These are phyloP conservation scores for Xylaria sp. DNA, from an alignment of 2,329 filamentous ascomycete species.

Conservation along the genomic window DNA sequence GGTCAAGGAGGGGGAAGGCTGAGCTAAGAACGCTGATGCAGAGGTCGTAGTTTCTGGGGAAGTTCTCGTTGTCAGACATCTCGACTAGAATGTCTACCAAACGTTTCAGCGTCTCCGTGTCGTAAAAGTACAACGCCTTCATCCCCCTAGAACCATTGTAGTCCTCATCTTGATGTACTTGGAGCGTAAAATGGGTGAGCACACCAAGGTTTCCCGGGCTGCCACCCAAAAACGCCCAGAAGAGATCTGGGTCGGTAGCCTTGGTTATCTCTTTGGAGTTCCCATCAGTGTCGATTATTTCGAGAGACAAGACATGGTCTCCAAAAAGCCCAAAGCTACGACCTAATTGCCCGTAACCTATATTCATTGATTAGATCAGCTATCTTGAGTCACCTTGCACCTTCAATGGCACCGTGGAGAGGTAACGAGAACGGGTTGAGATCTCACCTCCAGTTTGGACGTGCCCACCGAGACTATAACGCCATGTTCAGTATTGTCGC, in stretches of 20 bases:
- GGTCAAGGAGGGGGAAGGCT: conserved; percentile 44
- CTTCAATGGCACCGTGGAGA: neutral
- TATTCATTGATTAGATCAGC: conserved; percentile 4
- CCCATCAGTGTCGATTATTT: conserved; percentile 55
- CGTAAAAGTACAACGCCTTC: conserved; percentile 51
- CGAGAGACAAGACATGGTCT: conserved; percentile 56
- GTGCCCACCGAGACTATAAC: conserved; percentile 48
- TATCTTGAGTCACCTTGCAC: neutral
- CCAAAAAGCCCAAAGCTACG: conserved; percentile 59
- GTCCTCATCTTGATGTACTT: conserved; percentile 47
- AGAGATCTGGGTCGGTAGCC: conserved; percentile 59
- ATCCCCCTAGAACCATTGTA: conserved; percentile 49
- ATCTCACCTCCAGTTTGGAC: conserved; percentile 51
- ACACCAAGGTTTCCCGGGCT: conserved; percentile 64
- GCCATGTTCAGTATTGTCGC: neutral
- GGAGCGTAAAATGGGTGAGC: conserved; percentile 58
- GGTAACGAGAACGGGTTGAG: neutral
- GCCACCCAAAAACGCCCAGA: conserved; percentile 63
- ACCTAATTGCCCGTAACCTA: conserved; percentile 50
- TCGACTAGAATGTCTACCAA: conserved; percentile 49
- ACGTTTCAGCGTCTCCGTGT: conserved; percentile 44
- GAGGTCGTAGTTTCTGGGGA: conserved; percentile 54
- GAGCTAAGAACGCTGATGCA: conserved; percentile 54
- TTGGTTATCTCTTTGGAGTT: conserved; percentile 52
- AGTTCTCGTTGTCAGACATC: conserved; percentile 51